Conservation (phyloP, 75 land plant species). For the Picea sitchensis region DNA sequence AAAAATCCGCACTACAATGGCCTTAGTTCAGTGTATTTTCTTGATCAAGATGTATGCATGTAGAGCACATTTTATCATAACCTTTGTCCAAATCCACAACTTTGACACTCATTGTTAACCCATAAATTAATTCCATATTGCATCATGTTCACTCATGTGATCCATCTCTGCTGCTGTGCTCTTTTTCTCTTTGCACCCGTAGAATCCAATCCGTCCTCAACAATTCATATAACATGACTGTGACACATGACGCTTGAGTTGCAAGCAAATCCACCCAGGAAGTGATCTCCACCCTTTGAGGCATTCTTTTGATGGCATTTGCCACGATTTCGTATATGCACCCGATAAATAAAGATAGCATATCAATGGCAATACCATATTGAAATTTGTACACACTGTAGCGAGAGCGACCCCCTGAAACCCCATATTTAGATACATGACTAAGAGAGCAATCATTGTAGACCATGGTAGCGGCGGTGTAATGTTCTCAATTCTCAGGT, state of each 20-base stretch:
- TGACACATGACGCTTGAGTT: constrained; percentile 54
- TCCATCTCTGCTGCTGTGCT: too few species aligned
- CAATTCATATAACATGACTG: too few species aligned
- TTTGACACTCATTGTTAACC: too few species aligned
- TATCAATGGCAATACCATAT: not conserved
- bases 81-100: too few species aligned
- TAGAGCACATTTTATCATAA: constrained; percentile 50
- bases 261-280: constrained; percentile 63
- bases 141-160: too few species aligned
- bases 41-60: constrained; percentile 23
- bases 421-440: constrained; percentile 13
- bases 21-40: too few species aligned
- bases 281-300: not conserved
- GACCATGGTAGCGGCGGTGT: constrained; percentile 12
- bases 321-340: constrained; percentile 29
- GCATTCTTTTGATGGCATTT: constrained; percentile 18
- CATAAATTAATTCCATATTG: too few species aligned
- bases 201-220: too few species aligned
- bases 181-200: too few species aligned
- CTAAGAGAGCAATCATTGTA: constrained; percentile 36
- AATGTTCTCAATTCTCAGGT: too few species aligned
- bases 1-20: too few species aligned
- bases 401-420: constrained; percentile 58
- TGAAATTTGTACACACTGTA: not conserved
- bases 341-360: constrained; percentile 26